Conservation (phyloP, 805 yeast genomes). For the Saccharomycodes ludwigii region DNA sequence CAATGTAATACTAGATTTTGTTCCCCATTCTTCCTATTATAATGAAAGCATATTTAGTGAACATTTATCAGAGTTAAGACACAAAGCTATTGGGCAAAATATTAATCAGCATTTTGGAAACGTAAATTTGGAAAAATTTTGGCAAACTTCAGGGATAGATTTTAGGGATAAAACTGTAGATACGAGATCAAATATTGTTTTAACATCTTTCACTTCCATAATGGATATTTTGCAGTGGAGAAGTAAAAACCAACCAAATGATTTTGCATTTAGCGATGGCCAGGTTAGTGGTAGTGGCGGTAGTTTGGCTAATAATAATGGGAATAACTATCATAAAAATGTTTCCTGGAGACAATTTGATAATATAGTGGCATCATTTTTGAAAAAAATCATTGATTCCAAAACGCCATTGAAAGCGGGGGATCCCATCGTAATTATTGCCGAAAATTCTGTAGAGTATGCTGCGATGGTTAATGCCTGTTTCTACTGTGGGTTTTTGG, state of each 20-base stretch:
- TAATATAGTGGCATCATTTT: conserved; percentile 59
- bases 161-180: conserved; percentile 66
- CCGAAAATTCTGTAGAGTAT: conserved; percentile 79
- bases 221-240: conserved; percentile 72
- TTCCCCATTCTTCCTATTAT: conserved; percentile 22
- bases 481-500: conserved; percentile 49
- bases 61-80: conserved; percentile 56
- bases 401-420: conserved; percentile 57
- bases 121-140: conserved; percentile 9
- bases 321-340: conserved; percentile 36
- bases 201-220: conserved; percentile 61
- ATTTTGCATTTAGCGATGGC: conserved; percentile 51
- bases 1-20: conserved; percentile 22
- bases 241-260: conserved; percentile 60
- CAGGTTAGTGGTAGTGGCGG: conserved; percentile 22
- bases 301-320: conserved; percentile 20
- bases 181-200: conserved; percentile 59
- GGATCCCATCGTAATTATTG: conserved; percentile 66
- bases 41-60: conserved; percentile 23
- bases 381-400: conserved; percentile 51
- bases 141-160: conserved; percentile 75
- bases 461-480: conserved; percentile 79
- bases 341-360: conserved; percentile 79
- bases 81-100: conserved; percentile 33
- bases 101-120: neutral